Evolutionary conservation across 2,329 filamentous ascomycete genomes (phyloP).

Genomic region (Sarocladium oryzae): DNA sequence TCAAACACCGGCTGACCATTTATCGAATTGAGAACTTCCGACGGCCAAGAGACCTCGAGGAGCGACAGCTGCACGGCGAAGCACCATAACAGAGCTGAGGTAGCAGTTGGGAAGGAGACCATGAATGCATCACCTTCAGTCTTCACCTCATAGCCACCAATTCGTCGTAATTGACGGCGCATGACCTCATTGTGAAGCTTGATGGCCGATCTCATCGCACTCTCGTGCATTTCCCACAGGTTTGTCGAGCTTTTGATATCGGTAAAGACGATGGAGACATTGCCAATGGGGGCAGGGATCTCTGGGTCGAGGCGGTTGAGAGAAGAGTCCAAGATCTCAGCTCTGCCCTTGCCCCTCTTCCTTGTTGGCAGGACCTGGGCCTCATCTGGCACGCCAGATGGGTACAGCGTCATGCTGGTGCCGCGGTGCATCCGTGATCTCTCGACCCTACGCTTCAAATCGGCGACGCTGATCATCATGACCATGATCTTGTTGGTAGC

Average conservation of each 20-base stretch:
- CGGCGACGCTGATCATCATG: conserved; percentile 92
- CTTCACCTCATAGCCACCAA: conserved; percentile 98
- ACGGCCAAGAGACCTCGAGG: conserved; percentile 85
- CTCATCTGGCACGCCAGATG: conserved; percentile 66
- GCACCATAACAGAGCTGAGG: conserved; percentile 89
- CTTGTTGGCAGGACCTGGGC: conserved; percentile 52
- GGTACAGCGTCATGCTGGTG: conserved; percentile 79
- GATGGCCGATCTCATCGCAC: conserved; percentile 93
- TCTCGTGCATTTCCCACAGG: conserved; percentile 91
- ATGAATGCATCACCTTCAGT: conserved; percentile 99
- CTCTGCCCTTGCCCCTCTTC: conserved; percentile 57
- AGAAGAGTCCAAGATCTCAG: conserved; percentile 72
- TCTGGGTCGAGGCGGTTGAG: conserved; percentile 82
- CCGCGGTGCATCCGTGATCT: conserved; percentile 67
- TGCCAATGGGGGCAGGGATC: conserved; percentile 83
- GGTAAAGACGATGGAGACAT: conserved; percentile 91
- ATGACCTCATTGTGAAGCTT: conserved; percentile 97
- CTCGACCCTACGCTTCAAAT: conserved; percentile 77
- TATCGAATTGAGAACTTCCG: conserved; percentile 81
- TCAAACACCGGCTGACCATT: conserved; percentile 79
- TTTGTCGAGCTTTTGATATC: conserved; percentile 98
- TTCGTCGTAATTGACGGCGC: conserved; percentile 84
- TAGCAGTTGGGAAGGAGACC: conserved; percentile 96
- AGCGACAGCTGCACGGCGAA: conserved; percentile 89
- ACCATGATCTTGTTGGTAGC: conserved; percentile 96